These are phyloP conservation scores for Thamnidium elegans DNA, from an alignment of 192 early-diverging fungal species.

Conservation along the genomic window DNA sequence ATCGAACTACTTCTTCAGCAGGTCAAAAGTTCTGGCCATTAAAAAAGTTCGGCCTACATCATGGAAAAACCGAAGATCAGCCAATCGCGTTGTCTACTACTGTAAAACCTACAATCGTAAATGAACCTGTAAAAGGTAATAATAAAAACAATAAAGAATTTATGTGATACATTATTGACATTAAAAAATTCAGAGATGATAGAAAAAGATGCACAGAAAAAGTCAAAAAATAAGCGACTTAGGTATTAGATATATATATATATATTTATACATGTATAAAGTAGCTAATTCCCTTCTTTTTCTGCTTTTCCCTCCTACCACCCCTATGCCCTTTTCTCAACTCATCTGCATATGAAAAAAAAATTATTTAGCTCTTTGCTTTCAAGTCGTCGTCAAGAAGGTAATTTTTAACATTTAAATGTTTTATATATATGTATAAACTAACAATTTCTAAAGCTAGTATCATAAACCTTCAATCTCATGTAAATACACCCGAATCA, in stretches of 20 bases:
- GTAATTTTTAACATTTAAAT: conserved; percentile 1
- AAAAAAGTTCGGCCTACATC: conserved; percentile 20
- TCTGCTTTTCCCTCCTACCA: not conserved
- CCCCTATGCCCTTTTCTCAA: conserved; percentile 11
- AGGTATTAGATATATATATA: conserved; percentile 2
- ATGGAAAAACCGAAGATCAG: conserved; percentile 11
- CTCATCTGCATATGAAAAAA: conserved; percentile 20
- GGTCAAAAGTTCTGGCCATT: conserved; percentile 32
- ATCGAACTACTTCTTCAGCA: conserved; percentile 4
- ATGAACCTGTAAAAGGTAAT: too few relatives aligned
- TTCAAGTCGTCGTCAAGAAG: conserved; percentile 17
- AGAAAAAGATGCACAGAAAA: not conserved
- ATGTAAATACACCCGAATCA: conserved; percentile 16
- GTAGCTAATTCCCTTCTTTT: not conserved
- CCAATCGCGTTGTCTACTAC: not conserved
- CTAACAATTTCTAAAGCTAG: not conserved
- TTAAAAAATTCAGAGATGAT: too few relatives aligned
- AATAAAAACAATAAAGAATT: too few relatives aligned
- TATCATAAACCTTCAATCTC: conserved; percentile 11
- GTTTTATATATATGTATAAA: not conserved
- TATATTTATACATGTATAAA: conserved; percentile 1
- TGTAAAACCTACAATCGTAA: too few relatives aligned
- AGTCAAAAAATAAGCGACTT: conserved; percentile 23
- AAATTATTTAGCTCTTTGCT: conserved; percentile 26
- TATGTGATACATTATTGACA: too few relatives aligned